phyloP scores from a whole-genome alignment of 1,284 basidiomycete species.

The Moniliophthora roreri region DNA sequence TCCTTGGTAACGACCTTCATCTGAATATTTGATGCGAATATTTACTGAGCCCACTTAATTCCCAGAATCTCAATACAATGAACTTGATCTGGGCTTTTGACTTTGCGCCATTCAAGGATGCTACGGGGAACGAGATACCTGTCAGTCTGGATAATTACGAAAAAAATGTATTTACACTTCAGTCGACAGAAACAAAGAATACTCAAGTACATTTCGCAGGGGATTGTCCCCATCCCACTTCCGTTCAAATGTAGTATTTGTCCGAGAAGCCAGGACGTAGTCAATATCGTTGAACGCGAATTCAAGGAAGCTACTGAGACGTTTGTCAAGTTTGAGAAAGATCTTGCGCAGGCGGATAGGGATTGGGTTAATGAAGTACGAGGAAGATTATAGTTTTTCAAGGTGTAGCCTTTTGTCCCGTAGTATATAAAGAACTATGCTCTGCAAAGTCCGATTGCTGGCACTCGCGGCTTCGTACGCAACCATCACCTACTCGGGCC shows the following conservation, averaged over 20 bases:
- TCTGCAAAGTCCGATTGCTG: too few relatives aligned
- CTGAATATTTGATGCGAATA: slow-evolving; percentile 9
- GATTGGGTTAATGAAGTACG: neutral
- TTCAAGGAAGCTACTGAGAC: slow-evolving; percentile 15
- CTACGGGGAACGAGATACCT: neutral
- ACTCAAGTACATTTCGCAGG: slow-evolving; percentile 1
- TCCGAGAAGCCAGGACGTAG: slow-evolving; percentile 10
- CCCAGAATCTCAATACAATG: too few relatives aligned
- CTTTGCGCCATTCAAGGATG: neutral
- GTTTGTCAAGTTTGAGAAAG: slow-evolving; percentile 14
- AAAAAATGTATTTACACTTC: neutral
- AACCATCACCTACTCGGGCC: too few relatives aligned
- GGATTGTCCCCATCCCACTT: slow-evolving; percentile 10
- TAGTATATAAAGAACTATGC: too few relatives aligned
- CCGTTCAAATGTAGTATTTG: slow-evolving; percentile 17
- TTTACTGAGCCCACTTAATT: too few relatives aligned
- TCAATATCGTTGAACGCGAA: slow-evolving; percentile 12
- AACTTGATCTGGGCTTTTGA: neutral
- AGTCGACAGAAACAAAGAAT: neutral
- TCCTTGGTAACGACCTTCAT: slow-evolving; percentile 18
- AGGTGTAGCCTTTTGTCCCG: too few relatives aligned
- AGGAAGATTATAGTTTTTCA: neutral
- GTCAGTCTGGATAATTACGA: neutral
- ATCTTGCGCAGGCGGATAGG: neutral
- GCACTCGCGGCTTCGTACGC: too few relatives aligned